Evolutionary conservation across 768 basidiomycete species (phyloP).

Genomic region (Tulasnella sp.): DNA sequence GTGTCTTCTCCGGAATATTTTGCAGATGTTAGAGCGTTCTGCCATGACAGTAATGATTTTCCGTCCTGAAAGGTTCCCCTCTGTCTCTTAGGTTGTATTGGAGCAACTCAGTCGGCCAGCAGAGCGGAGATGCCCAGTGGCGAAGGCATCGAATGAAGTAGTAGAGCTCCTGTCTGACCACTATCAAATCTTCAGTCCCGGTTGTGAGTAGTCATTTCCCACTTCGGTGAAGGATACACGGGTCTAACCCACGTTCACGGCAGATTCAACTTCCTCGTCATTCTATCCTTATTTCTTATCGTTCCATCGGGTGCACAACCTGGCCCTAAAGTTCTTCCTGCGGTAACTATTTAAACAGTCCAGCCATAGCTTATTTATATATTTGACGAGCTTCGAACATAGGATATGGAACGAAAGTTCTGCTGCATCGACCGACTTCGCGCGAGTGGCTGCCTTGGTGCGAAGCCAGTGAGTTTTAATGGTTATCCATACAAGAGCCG

Average conservation of each 20-base stretch:
- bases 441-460: constrained; percentile 64
- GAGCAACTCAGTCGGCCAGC: constrained; percentile 69
- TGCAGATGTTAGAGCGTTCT: constrained; percentile 42
- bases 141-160: constrained; percentile 73
- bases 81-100: constrained; percentile 46
- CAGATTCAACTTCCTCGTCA: constrained; percentile 68
- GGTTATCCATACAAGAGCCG: background rate
- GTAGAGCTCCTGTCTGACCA: constrained; percentile 76
- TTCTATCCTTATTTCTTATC: constrained; percentile 85
- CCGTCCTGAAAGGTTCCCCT: constrained; percentile 16
- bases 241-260: constrained; percentile 9
- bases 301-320: constrained; percentile 65
- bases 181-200: constrained; percentile 77
- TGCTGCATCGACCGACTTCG: constrained; percentile 64
- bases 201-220: constrained; percentile 42
- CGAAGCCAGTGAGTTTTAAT: constrained; percentile 66
- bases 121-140: constrained; percentile 72
- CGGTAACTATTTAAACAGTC: constrained; percentile 27
- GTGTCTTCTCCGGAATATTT: constrained; percentile 58
- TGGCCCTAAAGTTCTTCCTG: constrained; percentile 81
- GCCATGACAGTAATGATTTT: background rate
- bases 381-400: background rate
- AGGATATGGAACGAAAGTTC: constrained; percentile 83
- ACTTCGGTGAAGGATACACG: background rate
- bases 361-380: background rate